Percentiles rank a stretch among this genome's conserved stretches.
phyloP scores from a whole-genome alignment of 1,284 basidiomycete species.

The Fistulinella staudtii region DNA sequence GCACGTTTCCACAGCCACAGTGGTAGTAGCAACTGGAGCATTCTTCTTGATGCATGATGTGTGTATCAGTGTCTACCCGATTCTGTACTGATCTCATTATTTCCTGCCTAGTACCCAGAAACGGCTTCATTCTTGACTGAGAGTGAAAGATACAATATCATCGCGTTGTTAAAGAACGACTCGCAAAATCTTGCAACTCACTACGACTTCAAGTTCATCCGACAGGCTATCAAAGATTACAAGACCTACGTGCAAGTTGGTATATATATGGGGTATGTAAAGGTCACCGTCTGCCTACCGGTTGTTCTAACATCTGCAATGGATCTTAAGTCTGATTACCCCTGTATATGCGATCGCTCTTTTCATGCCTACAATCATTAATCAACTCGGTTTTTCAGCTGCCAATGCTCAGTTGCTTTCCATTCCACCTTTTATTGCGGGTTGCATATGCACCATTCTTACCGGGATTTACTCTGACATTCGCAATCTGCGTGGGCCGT shows the following conservation, averaged over 20 bases:
- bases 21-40: slow-evolving; percentile 35
- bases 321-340: slow-evolving; percentile 38
- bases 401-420: slow-evolving; percentile 57
- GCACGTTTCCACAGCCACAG: slow-evolving; percentile 27
- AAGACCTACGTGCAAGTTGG: slow-evolving; percentile 43
- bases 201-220: slow-evolving; percentile 37
- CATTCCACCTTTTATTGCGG: slow-evolving; percentile 48
- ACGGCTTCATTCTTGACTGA: slow-evolving; percentile 45
- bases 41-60: slow-evolving; percentile 47
- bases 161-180: slow-evolving; percentile 40
- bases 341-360: slow-evolving; percentile 57
- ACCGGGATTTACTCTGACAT: slow-evolving; percentile 43
- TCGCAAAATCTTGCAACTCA: slow-evolving; percentile 31
- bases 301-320: slow-evolving; percentile 8
- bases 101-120: slow-evolving; percentile 38
- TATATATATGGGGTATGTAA: slow-evolving; percentile 42
- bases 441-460: slow-evolving; percentile 40
- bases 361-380: slow-evolving; percentile 56
- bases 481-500: slow-evolving; percentile 41
- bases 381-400: slow-evolving; percentile 51
- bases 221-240: slow-evolving; percentile 42
- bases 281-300: background rate
- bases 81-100: background rate
- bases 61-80: slow-evolving; percentile 5
- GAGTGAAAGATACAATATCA: slow-evolving; percentile 33